Base-by-base conservation (phyloP, 2,329 filamentous ascomycete genomes). In the Passalora sequoiae region DNA sequence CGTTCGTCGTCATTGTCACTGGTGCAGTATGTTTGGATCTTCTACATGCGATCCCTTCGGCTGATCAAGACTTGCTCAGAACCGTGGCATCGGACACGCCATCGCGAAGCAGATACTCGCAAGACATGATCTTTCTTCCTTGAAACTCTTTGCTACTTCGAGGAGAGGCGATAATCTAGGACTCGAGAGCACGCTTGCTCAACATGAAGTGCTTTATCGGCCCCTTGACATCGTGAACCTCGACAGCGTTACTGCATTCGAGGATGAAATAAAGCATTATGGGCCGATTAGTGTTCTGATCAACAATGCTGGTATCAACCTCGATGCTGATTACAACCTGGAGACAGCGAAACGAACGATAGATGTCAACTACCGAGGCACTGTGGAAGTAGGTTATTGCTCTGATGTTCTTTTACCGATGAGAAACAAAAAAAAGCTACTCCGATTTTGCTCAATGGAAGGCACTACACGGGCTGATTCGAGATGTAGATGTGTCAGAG, bases 251-350 rank as follows among this genome's bases (percentile, higher is more conserved):
- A 35, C 48, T 6, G 49, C 46, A 1, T 58, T 67, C 15, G 46
- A 54, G 10, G 43, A 57, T 16, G 49, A 56, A 7, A 54, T 63
- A 41, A 50, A 54, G 15, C 38, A 53, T 24, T 43, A 54, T 22
- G 55, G 51, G 8, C 2, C 10, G 12, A 44, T 66, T 5, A 60
- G 63, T 38, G 60, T 67, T 4, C 52, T 67, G 17, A 56, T 68
- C 42, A 64, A 67, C 46, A 67, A 67, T 55, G 61, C 62, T 2
- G 59, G 58, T n/a, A 48, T 64, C 27, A 64, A 64, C 22, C 50
- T 60, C 13, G 58, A 62, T 42, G 39, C 44, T 6, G 40, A 57
- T 24, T 58, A 62, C 38, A 50, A 46, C 13, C 36, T 35, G 6
- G 59, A 59, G 22, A 58, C 57, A 39, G 62, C 56, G 15, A 57